A percentile compares a stretch with the other conserved stretches of the same genome.
These are phyloP conservation scores for Echites panduratus DNA, from an alignment of 257 asterid species.

Conservation along the genomic window DNA sequence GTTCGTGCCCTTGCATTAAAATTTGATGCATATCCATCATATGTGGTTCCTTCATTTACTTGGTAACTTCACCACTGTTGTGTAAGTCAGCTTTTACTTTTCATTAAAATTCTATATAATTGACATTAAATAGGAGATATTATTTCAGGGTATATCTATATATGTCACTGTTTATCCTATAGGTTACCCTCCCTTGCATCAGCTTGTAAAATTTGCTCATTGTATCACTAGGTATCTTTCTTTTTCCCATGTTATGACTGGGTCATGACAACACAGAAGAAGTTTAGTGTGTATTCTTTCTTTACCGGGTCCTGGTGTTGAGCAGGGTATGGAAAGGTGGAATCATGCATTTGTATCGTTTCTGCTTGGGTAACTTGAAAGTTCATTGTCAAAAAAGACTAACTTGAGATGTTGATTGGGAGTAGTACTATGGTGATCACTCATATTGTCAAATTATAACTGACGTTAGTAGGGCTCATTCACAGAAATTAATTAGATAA, in stretches of 20 bases:
- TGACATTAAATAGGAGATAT: not conserved
- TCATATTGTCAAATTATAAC: too few species aligned
- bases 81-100: not conserved
- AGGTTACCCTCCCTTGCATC: not conserved
- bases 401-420: too few species aligned
- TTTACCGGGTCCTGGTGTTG: too few species aligned
- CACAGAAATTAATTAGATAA: too few species aligned
- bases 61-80: constrained; percentile 42
- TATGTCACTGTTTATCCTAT: not conserved
- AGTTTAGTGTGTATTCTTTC: too few species aligned
- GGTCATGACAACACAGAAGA: not conserved
- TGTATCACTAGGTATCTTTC: not conserved
- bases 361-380: too few species aligned
- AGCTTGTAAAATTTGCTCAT: not conserved
- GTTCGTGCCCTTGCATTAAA: constrained; percentile 53
- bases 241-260: not conserved
- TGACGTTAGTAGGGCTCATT: too few species aligned
- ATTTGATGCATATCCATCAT: constrained; percentile 66
- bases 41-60: constrained; percentile 72
- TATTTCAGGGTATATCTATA: too few species aligned
- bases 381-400: too few species aligned
- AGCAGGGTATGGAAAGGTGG: too few species aligned
- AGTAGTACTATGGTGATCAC: too few species aligned
- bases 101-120: not conserved
- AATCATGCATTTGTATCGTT: too few species aligned